A percentile compares a stretch with the other conserved stretches of the same genome.
Conservation (phyloP, 1,284 basidiomycete genomes). For the Naganishia cerealis region DNA sequence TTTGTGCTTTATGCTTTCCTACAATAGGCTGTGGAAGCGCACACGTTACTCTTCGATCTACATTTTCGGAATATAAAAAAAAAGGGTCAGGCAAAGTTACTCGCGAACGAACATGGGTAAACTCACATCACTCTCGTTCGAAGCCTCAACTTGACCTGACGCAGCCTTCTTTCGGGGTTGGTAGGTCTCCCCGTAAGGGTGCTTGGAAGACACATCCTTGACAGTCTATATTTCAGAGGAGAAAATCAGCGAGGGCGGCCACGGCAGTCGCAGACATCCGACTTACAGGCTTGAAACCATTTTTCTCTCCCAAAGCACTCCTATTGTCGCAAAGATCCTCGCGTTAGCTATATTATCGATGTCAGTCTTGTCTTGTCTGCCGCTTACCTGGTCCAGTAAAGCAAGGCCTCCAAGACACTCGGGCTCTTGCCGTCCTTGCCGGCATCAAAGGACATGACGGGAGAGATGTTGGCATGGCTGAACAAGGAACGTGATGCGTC, state of each 20-base stretch:
- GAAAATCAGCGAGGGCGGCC: not conserved
- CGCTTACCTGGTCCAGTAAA: conserved; percentile 52
- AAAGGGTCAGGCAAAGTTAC: not conserved
- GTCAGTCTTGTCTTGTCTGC: not conserved
- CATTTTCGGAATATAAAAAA: not conserved
- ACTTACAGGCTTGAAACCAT: conserved; percentile 39
- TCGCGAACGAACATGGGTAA: conserved; percentile 13
- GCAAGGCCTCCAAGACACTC: conserved; percentile 47
- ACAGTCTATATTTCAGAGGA: conserved; percentile 13
- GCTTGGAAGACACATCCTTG: conserved; percentile 45
- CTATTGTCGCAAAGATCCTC: conserved; percentile 14
- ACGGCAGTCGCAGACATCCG: not conserved
- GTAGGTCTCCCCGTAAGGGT: conserved; percentile 49
- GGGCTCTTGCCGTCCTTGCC: conserved; percentile 38
- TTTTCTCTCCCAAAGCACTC: conserved; percentile 42
- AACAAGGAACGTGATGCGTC: not conserved
- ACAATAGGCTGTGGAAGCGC: not conserved
- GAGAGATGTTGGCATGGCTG: conserved; percentile 47
- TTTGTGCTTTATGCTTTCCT: not conserved
- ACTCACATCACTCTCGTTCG: conserved; percentile 41
- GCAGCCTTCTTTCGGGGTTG: conserved; percentile 26
- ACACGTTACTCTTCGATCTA: conserved; percentile 28
- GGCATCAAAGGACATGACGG: conserved; percentile 43
- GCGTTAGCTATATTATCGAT: not conserved
- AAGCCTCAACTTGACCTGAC: conserved; percentile 24